phyloP scores from a whole-genome alignment of 768 basidiomycete species.

The Lactifluus volemus region DNA sequence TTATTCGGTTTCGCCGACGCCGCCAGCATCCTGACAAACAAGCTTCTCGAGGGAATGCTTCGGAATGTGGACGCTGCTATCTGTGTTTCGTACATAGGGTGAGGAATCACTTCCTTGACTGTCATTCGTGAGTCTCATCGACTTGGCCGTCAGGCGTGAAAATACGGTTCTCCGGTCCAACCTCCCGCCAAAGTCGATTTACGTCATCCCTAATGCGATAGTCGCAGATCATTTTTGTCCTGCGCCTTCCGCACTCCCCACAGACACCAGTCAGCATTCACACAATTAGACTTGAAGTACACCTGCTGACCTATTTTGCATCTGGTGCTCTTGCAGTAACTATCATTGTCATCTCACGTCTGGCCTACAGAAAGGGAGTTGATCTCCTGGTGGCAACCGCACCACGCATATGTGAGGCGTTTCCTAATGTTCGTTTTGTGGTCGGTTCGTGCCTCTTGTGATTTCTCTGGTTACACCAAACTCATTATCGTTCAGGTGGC shows the following conservation, averaged over 20 bases:
- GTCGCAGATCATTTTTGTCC: constrained; percentile 84
- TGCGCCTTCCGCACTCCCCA: constrained; percentile 32
- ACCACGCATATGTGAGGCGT: constrained; percentile 77
- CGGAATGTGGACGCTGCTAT: constrained; percentile 91
- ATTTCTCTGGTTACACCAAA: neutral
- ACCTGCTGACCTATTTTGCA: neutral
- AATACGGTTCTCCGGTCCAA: constrained; percentile 89
- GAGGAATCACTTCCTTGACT: constrained; percentile 20
- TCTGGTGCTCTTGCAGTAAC: constrained; percentile 49
- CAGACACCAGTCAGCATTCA: constrained; percentile 47
- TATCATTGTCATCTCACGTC: constrained; percentile 81
- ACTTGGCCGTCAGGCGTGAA: constrained; percentile 62
- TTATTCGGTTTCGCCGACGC: constrained; percentile 96
- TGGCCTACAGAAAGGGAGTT: constrained; percentile 94
- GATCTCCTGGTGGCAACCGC: constrained; percentile 91
- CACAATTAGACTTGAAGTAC: neutral
- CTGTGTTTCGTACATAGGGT: constrained; percentile 97
- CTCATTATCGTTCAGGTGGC: constrained; percentile 50
- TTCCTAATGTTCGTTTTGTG: constrained; percentile 82
- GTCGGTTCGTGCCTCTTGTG: constrained; percentile 45
- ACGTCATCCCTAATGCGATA: constrained; percentile 92
- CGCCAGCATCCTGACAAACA: constrained; percentile 95
- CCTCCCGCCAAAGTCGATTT: constrained; percentile 51
- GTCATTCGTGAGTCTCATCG: neutral
- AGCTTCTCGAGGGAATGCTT: constrained; percentile 78